Conservation (phyloP, 208 protist genomes). For the Leptomonas pyrrhocoris region DNA sequence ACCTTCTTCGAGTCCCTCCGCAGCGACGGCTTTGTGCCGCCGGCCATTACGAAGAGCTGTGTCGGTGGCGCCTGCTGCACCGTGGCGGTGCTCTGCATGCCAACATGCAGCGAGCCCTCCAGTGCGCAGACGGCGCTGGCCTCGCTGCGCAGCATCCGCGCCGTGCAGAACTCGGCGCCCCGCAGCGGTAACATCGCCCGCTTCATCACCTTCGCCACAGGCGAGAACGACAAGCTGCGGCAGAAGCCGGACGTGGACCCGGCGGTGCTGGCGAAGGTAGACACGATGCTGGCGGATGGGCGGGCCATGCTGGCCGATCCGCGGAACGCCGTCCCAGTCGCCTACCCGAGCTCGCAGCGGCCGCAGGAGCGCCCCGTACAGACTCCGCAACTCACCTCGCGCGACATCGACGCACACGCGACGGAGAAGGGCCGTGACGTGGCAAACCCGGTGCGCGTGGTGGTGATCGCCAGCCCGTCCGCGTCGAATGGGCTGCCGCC, state of each 20-base stretch:
- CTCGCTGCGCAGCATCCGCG: slow-evolving; percentile 34
- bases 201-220: slow-evolving; percentile 50
- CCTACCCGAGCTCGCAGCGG: slow-evolving; percentile 44
- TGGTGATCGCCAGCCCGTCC: slow-evolving; percentile 35
- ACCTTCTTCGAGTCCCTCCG: slow-evolving; percentile 44
- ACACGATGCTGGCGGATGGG: slow-evolving; percentile 55
- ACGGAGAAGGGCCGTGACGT: slow-evolving; percentile 30
- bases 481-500: slow-evolving; percentile 22
- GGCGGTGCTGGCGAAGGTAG: slow-evolving; percentile 40
- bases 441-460: slow-evolving; percentile 39
- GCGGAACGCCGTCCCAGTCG: slow-evolving; percentile 35
- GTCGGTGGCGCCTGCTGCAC: slow-evolving; percentile 60
- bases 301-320: slow-evolving; percentile 53
- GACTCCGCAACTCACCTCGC: slow-evolving; percentile 27
- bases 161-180: slow-evolving; percentile 41
- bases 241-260: slow-evolving; percentile 41
- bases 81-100: slow-evolving; percentile 42
- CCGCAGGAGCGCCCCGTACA: slow-evolving; percentile 6
- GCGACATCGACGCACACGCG: slow-evolving; percentile 31
- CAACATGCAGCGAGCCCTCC: slow-evolving; percentile 20
- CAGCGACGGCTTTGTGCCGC: slow-evolving; percentile 38
- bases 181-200: slow-evolving; percentile 68
- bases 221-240: slow-evolving; percentile 46
- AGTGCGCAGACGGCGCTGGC: slow-evolving; percentile 22
- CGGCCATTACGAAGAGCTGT: slow-evolving; percentile 44